These are phyloP conservation scores for Phytopythium chamaehyphon DNA, from an alignment of 352 stramenopile genomes.

Conservation along the genomic window DNA sequence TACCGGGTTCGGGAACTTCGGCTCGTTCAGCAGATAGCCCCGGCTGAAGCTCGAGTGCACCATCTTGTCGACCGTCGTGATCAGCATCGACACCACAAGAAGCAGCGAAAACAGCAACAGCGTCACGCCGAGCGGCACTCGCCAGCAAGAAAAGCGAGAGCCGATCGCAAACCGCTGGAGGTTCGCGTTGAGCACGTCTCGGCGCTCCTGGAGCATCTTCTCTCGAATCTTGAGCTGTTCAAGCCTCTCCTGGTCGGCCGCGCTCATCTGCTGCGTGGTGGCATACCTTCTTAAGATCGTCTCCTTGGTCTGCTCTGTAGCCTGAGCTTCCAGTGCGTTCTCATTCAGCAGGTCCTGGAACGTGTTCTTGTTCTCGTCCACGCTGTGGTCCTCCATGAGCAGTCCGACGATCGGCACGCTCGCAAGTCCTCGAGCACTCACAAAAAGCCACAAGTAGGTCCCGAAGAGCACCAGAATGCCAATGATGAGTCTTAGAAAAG, in stretches of 20 bases:
- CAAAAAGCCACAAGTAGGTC: constrained; percentile 75
- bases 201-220: constrained; percentile 59
- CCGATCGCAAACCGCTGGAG: constrained; percentile 46
- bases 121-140: constrained; percentile 60
- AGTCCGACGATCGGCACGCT: constrained; percentile 72
- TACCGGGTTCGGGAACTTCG: constrained; percentile 67
- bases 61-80: constrained; percentile 81
- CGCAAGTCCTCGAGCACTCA: constrained; percentile 64
- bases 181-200: constrained; percentile 64
- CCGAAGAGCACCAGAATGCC: constrained; percentile 69
- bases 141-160: constrained; percentile 49
- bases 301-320: constrained; percentile 59
- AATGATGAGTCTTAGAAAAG: constrained; percentile 65
- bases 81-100: constrained; percentile 63
- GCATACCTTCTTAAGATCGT: constrained; percentile 70
- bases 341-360: constrained; percentile 73
- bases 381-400: constrained; percentile 72
- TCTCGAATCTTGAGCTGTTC: constrained; percentile 69
- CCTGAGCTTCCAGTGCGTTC: constrained; percentile 70
- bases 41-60: constrained; percentile 61
- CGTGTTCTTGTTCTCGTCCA: constrained; percentile 58
- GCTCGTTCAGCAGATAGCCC: constrained; percentile 68
- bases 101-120: constrained; percentile 64
- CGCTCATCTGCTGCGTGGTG: constrained; percentile 58
- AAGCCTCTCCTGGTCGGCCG: constrained; percentile 64